These are phyloP conservation scores for Phylloporus sp. DNA, from an alignment of 768 basidiomycete species.

Conservation along the genomic window DNA sequence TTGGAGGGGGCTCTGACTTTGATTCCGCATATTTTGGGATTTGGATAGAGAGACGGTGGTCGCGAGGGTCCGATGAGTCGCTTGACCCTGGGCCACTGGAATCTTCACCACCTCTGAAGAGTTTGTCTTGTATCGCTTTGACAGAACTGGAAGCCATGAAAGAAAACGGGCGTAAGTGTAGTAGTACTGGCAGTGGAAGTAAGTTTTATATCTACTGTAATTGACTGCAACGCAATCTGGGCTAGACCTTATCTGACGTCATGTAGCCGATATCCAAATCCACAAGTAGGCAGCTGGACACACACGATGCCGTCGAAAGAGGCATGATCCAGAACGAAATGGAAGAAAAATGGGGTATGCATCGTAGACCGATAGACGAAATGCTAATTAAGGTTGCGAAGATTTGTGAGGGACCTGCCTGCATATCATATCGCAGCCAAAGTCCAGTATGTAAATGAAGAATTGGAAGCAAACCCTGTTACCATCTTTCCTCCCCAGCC, in stretches of 20 bases:
- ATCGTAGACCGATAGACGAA: slow-evolving; percentile 11
- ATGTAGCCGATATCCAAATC: slow-evolving; percentile 13
- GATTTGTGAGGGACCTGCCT: slow-evolving; percentile 24
- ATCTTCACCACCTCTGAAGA: slow-evolving; percentile 49
- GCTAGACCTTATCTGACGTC: slow-evolving; percentile 20
- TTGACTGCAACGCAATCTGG: background rate
- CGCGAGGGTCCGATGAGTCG: slow-evolving; percentile 26
- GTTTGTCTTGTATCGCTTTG: slow-evolving; percentile 68
- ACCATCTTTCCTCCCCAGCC: slow-evolving; percentile 47
- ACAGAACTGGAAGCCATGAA: slow-evolving; percentile 42
- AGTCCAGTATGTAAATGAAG: slow-evolving; percentile 17
- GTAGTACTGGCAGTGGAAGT: slow-evolving; percentile 3
- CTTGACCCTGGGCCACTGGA: slow-evolving; percentile 14
- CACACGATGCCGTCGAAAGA: background rate
- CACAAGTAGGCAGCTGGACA: background rate
- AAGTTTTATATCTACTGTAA: slow-evolving; percentile 12
- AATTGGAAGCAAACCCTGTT: slow-evolving; percentile 6
- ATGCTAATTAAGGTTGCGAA: slow-evolving; percentile 14
- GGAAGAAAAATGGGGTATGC: slow-evolving; percentile 19
- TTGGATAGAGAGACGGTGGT: slow-evolving; percentile 53
- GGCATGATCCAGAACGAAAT: slow-evolving; percentile 1
- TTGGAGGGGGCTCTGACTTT: slow-evolving; percentile 38
- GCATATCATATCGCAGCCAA: slow-evolving; percentile 25
- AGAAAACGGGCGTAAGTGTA: slow-evolving; percentile 3
- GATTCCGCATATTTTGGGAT: slow-evolving; percentile 53